Conservation (phyloP, 108 stramenopile species). For the Cyclotella cryptica region DNA sequence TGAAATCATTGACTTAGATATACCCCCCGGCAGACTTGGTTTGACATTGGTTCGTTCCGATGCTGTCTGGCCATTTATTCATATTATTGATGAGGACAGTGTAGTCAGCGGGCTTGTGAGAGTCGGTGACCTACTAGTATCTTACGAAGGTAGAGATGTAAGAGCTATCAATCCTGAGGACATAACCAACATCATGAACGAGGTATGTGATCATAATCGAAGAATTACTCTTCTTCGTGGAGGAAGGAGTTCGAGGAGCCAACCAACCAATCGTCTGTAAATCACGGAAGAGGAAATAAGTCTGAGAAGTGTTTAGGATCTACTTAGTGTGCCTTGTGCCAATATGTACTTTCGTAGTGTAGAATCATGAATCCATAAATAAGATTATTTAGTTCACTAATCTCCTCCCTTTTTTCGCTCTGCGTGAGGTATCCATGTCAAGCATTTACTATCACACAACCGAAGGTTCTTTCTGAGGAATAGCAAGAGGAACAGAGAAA, state of each 20-base stretch:
- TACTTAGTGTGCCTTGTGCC: too few species aligned
- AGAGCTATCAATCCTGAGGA: background rate
- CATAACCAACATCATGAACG: background rate
- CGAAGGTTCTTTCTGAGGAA: conserved; percentile 67
- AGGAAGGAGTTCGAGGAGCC: background rate
- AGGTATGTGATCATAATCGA: background rate
- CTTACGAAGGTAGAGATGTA: conserved; percentile 1
- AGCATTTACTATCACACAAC: conserved; percentile 69
- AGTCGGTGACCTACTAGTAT: conserved; percentile 5
- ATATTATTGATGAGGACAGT: conserved; percentile 2
- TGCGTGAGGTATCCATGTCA: conserved; percentile 69
- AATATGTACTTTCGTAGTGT: too few species aligned
- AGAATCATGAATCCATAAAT: background rate
- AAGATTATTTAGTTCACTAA: background rate
- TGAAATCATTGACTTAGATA: background rate
- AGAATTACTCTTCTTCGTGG: conserved; percentile 13
- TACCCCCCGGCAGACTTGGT: conserved; percentile 1
- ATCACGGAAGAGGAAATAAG: too few species aligned
- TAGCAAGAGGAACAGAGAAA: background rate
- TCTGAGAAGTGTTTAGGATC: too few species aligned
- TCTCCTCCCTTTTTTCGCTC: conserved; percentile 55
- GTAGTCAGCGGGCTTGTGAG: background rate
- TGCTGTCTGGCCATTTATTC: background rate
- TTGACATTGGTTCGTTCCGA: conserved; percentile 10
- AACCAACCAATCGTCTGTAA: too few species aligned